Evolutionary conservation across 2,329 filamentous ascomycete genomes (phyloP).

Genomic region (Claviceps sp.): DNA sequence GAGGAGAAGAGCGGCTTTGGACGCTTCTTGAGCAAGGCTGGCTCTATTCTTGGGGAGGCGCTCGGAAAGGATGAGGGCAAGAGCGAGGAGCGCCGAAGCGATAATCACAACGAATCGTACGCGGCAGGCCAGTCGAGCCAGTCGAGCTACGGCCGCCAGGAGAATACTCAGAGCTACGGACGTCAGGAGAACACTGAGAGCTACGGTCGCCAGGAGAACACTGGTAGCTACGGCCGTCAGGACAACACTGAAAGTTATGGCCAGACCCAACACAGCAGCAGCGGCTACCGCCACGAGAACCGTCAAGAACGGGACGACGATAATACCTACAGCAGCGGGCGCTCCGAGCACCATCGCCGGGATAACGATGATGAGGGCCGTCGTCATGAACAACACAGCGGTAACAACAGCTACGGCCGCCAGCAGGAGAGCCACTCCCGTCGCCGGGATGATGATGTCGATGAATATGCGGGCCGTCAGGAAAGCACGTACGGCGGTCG

Average conservation of each 20-base stretch:
- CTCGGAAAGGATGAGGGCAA: slow-evolving; percentile 43
- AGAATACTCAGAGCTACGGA: slow-evolving; percentile 37
- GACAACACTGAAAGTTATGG: slow-evolving; percentile 37
- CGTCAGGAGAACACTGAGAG: slow-evolving; percentile 33
- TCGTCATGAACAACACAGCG: slow-evolving; percentile 11
- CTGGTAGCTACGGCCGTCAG: slow-evolving; percentile 28
- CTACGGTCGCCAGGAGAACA: slow-evolving; percentile 7
- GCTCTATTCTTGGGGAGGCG: slow-evolving; percentile 49
- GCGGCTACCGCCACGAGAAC: slow-evolving; percentile 10
- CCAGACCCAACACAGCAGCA: slow-evolving; percentile 33
- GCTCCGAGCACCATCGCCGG: slow-evolving; percentile 3
- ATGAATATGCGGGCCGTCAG: slow-evolving; percentile 29
- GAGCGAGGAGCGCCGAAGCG: slow-evolving; percentile 33
- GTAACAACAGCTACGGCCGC: slow-evolving; percentile 6
- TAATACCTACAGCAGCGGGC: slow-evolving; percentile 10
- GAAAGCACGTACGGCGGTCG: slow-evolving; percentile 40
- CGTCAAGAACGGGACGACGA: slow-evolving; percentile 15
- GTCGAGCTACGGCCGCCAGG: slow-evolving; percentile 45
- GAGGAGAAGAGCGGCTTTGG: slow-evolving; percentile 53
- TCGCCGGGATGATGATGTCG: slow-evolving; percentile 11
- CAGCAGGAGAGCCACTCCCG: slow-evolving; percentile 11
- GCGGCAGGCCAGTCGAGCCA: slow-evolving; percentile 48
- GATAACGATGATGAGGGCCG: slow-evolving; percentile 10
- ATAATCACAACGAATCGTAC: slow-evolving; percentile 46
- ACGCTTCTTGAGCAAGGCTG: slow-evolving; percentile 57